These are phyloP conservation scores for Cairneyella variabilis DNA, from an alignment of 495 filamentous ascomycete genomes.

Conservation along the genomic window DNA sequence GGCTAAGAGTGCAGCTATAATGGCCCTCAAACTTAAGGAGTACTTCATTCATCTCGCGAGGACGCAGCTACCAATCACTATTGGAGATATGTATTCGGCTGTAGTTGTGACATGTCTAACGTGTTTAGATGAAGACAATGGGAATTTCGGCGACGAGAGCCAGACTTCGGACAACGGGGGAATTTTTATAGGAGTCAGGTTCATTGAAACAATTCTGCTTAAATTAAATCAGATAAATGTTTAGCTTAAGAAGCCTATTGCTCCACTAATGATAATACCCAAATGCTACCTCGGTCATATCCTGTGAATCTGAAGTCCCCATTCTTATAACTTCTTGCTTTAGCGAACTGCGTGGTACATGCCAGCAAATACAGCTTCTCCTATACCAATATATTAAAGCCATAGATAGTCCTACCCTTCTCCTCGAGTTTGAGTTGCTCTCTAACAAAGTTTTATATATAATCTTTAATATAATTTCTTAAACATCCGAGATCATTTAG, in stretches of 20 bases:
- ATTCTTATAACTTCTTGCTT: no score
- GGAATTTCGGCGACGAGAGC: neutral
- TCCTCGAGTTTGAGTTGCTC: no score
- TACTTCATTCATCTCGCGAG: constrained; percentile 3
- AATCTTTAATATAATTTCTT: no score
- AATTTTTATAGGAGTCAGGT: constrained; percentile 2
- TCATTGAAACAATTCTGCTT: neutral
- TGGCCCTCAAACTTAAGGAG: neutral
- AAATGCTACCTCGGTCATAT: neutral
- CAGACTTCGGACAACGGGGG: neutral
- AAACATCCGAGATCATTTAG: no score
- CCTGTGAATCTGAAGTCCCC: no score
- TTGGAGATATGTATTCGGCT: neutral
- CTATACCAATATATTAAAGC: no score
- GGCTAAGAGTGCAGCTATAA: neutral
- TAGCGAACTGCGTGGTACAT: no score
- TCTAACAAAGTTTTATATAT: no score
- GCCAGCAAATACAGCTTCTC: no score
- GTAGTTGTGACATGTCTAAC: neutral
- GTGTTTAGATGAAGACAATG: constrained; percentile 5
- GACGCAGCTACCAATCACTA: neutral
- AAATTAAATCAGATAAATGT: neutral
- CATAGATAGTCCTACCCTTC: no score
- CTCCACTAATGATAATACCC: neutral
- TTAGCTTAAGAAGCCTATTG: no score